Percentiles rank a stretch among this genome's conserved stretches.
Conservation (phyloP, 169 alveolate species). For the Cystoisospora suis region DNA sequence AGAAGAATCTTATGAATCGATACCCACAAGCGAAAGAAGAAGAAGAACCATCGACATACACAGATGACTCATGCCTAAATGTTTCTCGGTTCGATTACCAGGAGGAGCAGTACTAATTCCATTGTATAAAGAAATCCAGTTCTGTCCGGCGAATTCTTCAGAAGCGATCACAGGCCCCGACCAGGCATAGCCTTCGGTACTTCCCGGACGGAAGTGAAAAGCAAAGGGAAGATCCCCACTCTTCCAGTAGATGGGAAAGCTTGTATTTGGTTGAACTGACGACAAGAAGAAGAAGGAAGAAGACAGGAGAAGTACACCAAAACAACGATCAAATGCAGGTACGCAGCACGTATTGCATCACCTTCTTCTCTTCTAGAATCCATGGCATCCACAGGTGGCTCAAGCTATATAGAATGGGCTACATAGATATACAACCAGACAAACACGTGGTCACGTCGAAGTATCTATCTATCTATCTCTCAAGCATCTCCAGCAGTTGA, state of each 20-base stretch:
- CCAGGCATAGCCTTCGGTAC: constrained; percentile 75
- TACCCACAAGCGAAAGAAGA: no score
- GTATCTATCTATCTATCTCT: no score
- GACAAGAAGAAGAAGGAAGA: background rate
- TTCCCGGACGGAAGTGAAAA: constrained; percentile 58
- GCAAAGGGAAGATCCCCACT: constrained; percentile 61
- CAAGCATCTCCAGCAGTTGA: no score
- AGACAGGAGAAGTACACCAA: background rate
- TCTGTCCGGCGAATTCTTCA: constrained; percentile 82
- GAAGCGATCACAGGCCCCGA: constrained; percentile 79
- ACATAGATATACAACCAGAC: no score
- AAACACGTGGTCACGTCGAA: no score
- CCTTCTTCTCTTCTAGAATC: no score
- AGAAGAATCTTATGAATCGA: no score
- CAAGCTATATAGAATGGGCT: no score
- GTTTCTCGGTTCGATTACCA: constrained; percentile 38
- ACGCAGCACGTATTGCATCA: no score
- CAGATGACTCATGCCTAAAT: no score
- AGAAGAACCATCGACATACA: no score
- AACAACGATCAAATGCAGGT: background rate
- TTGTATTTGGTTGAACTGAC: constrained; percentile 52
- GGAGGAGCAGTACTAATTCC: constrained; percentile 62
- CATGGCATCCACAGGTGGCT: no score
- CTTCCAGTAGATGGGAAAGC: constrained; percentile 62
- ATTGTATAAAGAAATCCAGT: constrained; percentile 77